Evolutionary conservation across 2,329 filamentous ascomycete species (phyloP).

Genomic region (Curvularia sp.): DNA sequence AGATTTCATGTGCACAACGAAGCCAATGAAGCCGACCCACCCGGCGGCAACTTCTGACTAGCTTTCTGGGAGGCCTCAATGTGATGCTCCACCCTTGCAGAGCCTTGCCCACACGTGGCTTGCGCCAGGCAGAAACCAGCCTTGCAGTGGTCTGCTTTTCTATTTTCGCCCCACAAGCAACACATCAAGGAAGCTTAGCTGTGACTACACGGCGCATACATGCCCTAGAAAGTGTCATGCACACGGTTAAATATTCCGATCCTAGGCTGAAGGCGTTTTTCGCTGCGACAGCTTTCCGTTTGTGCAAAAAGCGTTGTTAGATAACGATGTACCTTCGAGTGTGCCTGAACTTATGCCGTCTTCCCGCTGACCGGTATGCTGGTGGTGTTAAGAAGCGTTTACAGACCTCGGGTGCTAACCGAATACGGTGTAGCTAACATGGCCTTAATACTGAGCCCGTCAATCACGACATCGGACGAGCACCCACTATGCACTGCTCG

Average conservation of each 20-base stretch:
- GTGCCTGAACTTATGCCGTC: conserved; percentile 17
- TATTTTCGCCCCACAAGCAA: background rate
- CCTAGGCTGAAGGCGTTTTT: conserved; percentile 6
- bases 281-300: background rate
- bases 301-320: too few species aligned
- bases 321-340: background rate
- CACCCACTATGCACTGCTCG: conserved; percentile 1
- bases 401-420: conserved; percentile 7
- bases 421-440: conserved; percentile 4
- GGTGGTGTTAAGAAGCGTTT: conserved; percentile 10
- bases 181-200: background rate
- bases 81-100: background rate
- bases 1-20: conserved; percentile 1
- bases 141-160: background rate
- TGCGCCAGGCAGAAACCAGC: background rate
- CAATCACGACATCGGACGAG: conserved; percentile 1
- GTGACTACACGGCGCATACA: background rate
- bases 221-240: background rate
- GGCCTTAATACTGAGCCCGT: background rate
- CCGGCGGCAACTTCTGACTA: conserved; percentile 6
- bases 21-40: background rate
- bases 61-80: conserved; percentile 5
- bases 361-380: conserved; percentile 15
- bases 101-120: background rate
- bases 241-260: background rate